Percentiles rank a stretch among this genome's conserved stretches.
phyloP scores from a whole-genome alignment of 2,329 filamentous ascomycete species.

The Pseudogymnoascus verrucosus region DNA sequence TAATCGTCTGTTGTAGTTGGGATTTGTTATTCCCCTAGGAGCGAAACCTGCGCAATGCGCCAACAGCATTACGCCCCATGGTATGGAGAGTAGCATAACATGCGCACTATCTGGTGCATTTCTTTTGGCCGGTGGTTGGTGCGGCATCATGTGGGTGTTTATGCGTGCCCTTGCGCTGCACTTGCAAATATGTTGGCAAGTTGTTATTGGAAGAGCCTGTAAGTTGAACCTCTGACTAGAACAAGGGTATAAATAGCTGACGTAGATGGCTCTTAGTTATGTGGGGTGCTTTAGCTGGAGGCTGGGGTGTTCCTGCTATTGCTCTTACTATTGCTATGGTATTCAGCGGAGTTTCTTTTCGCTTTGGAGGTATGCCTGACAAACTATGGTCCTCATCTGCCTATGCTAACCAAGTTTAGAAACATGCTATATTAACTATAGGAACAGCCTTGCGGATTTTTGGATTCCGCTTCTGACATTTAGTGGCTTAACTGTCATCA shows the following conservation, averaged over 20 bases:
- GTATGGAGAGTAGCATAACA: slow-evolving; percentile 73
- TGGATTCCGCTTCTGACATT: slow-evolving; percentile 86
- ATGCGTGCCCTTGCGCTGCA: slow-evolving; percentile 85
- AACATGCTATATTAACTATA: slow-evolving; percentile 88
- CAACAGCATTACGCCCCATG: slow-evolving; percentile 85
- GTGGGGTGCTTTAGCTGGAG: slow-evolving; percentile 69
- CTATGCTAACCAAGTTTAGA: slow-evolving; percentile 75
- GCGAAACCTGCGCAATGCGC: slow-evolving; percentile 73
- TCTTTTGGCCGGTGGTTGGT: slow-evolving; percentile 77
- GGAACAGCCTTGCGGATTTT: slow-evolving; percentile 72
- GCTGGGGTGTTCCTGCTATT: slow-evolving; percentile 75
- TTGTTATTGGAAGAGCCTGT: slow-evolving; percentile 72
- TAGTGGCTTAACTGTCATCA: slow-evolving; percentile 64
- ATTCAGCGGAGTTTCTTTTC: slow-evolving; percentile 86
- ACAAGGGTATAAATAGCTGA: not conserved
- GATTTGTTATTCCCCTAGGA: slow-evolving; percentile 82
- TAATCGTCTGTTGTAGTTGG: slow-evolving; percentile 49
- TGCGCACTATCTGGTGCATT: slow-evolving; percentile 87
- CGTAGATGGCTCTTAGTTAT: slow-evolving; percentile 46
- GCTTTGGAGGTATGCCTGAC: slow-evolving; percentile 62
- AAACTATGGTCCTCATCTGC: not conserved
- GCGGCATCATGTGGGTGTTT: slow-evolving; percentile 83
- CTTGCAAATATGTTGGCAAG: slow-evolving; percentile 96
- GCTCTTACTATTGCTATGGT: slow-evolving; percentile 70
- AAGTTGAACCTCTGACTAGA: not conserved